Evolutionary conservation across 2,329 filamentous ascomycete genomes (phyloP).

Genomic region (Niveomyces coronatus): DNA sequence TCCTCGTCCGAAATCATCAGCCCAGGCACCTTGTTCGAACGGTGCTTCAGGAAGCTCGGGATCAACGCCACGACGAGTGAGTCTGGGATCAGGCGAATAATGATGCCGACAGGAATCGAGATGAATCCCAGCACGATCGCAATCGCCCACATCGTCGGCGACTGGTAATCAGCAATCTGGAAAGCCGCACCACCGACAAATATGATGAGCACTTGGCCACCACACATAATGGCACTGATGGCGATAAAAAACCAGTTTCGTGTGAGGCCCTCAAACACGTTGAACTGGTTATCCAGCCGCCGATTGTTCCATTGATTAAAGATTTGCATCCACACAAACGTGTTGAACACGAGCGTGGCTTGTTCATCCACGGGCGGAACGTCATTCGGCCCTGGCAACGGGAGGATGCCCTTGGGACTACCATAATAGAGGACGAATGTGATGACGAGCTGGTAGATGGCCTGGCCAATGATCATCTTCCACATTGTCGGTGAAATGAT

Average conservation of each 20-base stretch:
- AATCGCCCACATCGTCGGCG: slow-evolving; percentile 73
- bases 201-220: slow-evolving; percentile 80
- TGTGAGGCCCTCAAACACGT: slow-evolving; percentile 82
- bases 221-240: slow-evolving; percentile 82
- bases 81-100: slow-evolving; percentile 78
- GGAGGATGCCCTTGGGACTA: slow-evolving; percentile 29
- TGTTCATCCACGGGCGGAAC: slow-evolving; percentile 36
- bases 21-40: slow-evolving; percentile 36
- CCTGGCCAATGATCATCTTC: slow-evolving; percentile 97
- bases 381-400: slow-evolving; percentile 39
- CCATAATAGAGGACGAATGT: slow-evolving; percentile 79
- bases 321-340: slow-evolving; percentile 99
- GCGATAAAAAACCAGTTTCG: slow-evolving; percentile 82
- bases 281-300: slow-evolving; percentile 87
- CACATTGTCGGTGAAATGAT: slow-evolving; percentile 88
- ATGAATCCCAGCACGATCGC: slow-evolving; percentile 73
- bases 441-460: slow-evolving; percentile 74
- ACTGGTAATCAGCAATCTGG: slow-evolving; percentile 54
- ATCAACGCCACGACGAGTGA: slow-evolving; percentile 45
- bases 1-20: slow-evolving; percentile 57
- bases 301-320: slow-evolving; percentile 98
- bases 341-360: slow-evolving; percentile 86
- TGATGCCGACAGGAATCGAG: slow-evolving; percentile 75
- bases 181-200: slow-evolving; percentile 78
- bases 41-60: slow-evolving; percentile 41